Evolutionary conservation across 2,329 filamentous ascomycete species (phyloP).

Genomic region (Fusarium sulawesiense): DNA sequence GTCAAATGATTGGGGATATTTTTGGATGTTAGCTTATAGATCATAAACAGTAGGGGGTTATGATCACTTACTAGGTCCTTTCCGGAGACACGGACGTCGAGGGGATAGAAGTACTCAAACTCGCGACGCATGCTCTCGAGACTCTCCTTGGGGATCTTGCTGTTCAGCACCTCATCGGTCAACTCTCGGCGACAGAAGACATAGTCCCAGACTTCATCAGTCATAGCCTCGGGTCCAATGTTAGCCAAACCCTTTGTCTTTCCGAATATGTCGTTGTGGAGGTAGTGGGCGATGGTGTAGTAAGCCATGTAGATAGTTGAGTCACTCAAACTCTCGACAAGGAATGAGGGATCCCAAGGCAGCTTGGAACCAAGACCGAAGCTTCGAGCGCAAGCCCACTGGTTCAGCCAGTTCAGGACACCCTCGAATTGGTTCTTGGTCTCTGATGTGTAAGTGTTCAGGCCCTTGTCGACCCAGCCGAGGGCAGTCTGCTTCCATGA

Average conservation of each 20-base stretch:
- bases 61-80: constrained; percentile 70
- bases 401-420: constrained; percentile 90
- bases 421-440: constrained; percentile 84
- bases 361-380: constrained; percentile 94
- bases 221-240: constrained; percentile 87
- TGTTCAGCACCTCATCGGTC: constrained; percentile 72
- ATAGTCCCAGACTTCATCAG: constrained; percentile 96
- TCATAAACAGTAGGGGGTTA: too few relatives aligned
- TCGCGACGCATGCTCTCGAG: constrained; percentile 87
- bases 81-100: constrained; percentile 87
- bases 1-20: constrained; percentile 87
- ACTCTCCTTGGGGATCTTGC: constrained; percentile 77
- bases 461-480: constrained; percentile 74
- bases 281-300: constrained; percentile 73
- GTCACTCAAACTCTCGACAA: constrained; percentile 93
- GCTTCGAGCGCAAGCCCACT: constrained; percentile 93
- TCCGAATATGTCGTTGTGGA: constrained; percentile 90
- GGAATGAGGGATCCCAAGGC: constrained; percentile 90
- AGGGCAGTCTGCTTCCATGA: constrained; percentile 84
- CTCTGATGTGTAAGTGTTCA: constrained; percentile 85
- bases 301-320: constrained; percentile 93
- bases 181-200: constrained; percentile 83
- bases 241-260: constrained; percentile 74
- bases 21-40: background rate
- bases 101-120: constrained; percentile 97